These are phyloP conservation scores for Apiotrichum veenhuisii DNA, from an alignment of 1,284 basidiomycete genomes.

Conservation along the genomic window DNA sequence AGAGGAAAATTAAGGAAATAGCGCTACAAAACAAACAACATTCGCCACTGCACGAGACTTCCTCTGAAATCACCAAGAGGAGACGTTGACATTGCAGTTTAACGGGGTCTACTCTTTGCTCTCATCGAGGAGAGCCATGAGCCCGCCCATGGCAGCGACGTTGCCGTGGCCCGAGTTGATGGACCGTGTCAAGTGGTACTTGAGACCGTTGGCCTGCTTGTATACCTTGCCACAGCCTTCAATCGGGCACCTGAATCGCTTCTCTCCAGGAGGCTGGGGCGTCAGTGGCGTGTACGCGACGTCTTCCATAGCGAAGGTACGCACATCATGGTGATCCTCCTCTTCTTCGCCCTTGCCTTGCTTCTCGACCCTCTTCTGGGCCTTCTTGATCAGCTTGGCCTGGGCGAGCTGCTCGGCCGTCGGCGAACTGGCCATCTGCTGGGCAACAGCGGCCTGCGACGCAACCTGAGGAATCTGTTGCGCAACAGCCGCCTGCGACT, in stretches of 20 bases:
- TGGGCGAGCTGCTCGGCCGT: constrained; percentile 34
- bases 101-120: constrained; percentile 5
- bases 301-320: constrained; percentile 5
- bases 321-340: constrained; percentile 20
- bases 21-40: neutral
- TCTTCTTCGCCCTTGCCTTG: constrained; percentile 35
- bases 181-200: constrained; percentile 48
- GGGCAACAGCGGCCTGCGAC: neutral
- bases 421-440: neutral
- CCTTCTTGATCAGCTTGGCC: constrained; percentile 36
- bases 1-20: neutral
- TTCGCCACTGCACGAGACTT: neutral
- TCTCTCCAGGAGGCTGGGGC: constrained; percentile 42
- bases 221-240: constrained; percentile 60
- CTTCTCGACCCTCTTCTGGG: constrained; percentile 38
- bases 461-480: neutral
- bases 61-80: too few species aligned
- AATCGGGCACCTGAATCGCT: constrained; percentile 58
- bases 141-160: constrained; percentile 39
- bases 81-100: neutral
- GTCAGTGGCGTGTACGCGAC: neutral
- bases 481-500: neutral
- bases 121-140: constrained; percentile 28
- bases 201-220: constrained; percentile 54
- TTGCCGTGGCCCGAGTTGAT: constrained; percentile 48